Base-by-base conservation (phyloP, 2,329 filamentous ascomycete species). In the Pyrenochaeta sp. region DNA sequence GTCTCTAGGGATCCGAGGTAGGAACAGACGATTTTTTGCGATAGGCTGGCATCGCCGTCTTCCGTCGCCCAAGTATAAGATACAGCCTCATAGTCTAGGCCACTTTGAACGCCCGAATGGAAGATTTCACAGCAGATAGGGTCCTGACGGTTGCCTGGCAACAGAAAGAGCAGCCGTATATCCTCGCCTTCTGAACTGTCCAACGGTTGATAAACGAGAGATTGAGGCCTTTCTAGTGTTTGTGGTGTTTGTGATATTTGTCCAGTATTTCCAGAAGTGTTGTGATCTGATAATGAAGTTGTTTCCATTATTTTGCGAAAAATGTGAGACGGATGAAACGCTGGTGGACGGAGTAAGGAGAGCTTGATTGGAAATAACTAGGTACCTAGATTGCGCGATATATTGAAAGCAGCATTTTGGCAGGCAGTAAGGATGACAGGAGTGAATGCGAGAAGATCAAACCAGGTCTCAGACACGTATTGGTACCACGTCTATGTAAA, bases 11-110 rank as follows among this genome's bases (percentile, higher is more conserved):
- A 42, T 24, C 46, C 46, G 8, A 45, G 11, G 29, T 50, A 50
- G n/a, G 46, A 37, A 21, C 44, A 49, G 10, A 22, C 15, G n/a
- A 54, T 34, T 7, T 23, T 22, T 13, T 50, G 43, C n/a, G 43
- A 43, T 13, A 49, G 42, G 17, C 29, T 45, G 21, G 41, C 27
- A 29, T 54, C 48, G 13, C 51, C 51, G 26, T 46, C 44, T 39
- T 54, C 51, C 8, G 48, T 41, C 2, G 42, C 49, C 49, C 53
- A 56, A 3, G 49, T 51, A 21, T 56, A 56, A 1, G 49, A 53
- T 9, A 53, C 15, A 31, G 53, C 49, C 23, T 53, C 46, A 18
- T 53, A 56, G 9, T 37, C 27, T 17, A 32, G 31, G 1, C 26
- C 11, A 14, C 38, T n/a, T 6, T 19, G 6, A 9, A 49, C 40